Evolutionary conservation across 1,284 basidiomycete genomes (phyloP).

Genomic region (Leccinum huronense): DNA sequence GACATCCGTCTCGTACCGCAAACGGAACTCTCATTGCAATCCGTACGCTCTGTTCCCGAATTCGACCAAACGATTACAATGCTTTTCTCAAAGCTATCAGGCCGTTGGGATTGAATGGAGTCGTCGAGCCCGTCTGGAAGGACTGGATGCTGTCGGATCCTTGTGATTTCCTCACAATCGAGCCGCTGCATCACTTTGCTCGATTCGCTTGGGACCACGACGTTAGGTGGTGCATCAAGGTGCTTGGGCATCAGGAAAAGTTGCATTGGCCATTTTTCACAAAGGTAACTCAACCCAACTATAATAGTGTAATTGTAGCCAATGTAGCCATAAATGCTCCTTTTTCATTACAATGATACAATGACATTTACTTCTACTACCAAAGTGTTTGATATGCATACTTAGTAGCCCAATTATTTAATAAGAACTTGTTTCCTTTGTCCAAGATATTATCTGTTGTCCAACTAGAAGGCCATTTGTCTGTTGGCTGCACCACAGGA

Average conservation of each 20-base stretch:
- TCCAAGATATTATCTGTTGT: no score
- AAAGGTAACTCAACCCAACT: no score
- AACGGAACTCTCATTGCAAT: background rate
- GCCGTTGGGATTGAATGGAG: background rate
- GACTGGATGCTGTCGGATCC: background rate
- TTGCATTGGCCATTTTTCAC: no score
- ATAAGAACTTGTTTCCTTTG: no score
- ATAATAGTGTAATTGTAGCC: no score
- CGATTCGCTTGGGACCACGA: background rate
- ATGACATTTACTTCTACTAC: no score
- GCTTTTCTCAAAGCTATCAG: background rate
- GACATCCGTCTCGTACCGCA: background rate
- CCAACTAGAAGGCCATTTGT: no score
- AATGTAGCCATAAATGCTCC: no score
- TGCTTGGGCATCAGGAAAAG: background rate
- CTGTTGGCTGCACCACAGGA: no score
- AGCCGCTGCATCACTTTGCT: background rate
- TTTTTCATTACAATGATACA: no score
- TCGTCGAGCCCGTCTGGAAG: background rate
- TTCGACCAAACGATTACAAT: background rate
- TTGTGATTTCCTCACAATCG: background rate
- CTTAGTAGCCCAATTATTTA: no score
- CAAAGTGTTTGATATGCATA: no score
- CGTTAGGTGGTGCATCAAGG: background rate
- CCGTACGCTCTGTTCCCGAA: background rate